Conservation (phyloP, 441 rosid species). For the Hypseocharis bilobata region DNA sequence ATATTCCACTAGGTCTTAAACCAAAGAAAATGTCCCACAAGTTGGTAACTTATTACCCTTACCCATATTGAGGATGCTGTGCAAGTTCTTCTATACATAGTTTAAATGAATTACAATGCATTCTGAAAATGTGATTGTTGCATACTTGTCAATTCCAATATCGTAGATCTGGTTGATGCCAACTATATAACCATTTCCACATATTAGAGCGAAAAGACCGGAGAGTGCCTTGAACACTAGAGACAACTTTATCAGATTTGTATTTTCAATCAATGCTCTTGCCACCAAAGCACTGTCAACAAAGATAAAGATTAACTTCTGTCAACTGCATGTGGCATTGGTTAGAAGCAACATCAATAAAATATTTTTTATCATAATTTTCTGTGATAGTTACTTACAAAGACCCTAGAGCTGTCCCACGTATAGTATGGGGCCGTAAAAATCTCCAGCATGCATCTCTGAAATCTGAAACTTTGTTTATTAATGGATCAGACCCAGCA, state of each 20-base stretch:
- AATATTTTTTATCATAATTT: constrained; percentile 11
- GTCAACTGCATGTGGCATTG: constrained; percentile 8
- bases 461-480: constrained; percentile 44
- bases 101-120: background rate
- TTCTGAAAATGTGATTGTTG: background rate
- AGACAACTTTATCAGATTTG: constrained; percentile 70
- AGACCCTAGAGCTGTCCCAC: constrained; percentile 84
- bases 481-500: constrained; percentile 64
- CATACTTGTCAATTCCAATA: constrained; percentile 89
- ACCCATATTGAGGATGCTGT: background rate
- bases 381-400: constrained; percentile 32
- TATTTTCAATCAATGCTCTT: constrained; percentile 75
- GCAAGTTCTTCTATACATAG: background rate
- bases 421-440: constrained; percentile 87
- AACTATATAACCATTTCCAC: constrained; percentile 91
- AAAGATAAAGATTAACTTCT: constrained; percentile 18
- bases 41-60: no score
- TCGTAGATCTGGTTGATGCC: constrained; percentile 98
- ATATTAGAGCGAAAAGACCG: constrained; percentile 77
- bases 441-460: constrained; percentile 93
- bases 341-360: constrained; percentile 8
- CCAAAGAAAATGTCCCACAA: background rate
- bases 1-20: background rate
- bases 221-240: constrained; percentile 67
- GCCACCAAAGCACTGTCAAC: constrained; percentile 74